Percentiles rank a stretch among this genome's conserved stretches.
These are phyloP conservation scores for Penicillium angulare DNA, from an alignment of 495 filamentous ascomycete genomes.

Conservation along the genomic window DNA sequence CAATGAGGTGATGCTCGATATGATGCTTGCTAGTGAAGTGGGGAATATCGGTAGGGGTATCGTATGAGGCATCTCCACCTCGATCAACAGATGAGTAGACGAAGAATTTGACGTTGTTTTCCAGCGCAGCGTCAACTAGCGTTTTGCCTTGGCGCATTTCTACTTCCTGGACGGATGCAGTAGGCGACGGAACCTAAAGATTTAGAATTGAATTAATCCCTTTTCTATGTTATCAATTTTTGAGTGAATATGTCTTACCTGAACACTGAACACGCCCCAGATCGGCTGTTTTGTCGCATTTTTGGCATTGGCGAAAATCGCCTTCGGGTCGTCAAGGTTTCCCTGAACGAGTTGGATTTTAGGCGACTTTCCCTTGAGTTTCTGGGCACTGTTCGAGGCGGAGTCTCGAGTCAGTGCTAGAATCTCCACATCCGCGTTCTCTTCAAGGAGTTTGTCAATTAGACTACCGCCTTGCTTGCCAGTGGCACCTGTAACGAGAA, in stretches of 20 bases:
- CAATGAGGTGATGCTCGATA: conserved; percentile 60
- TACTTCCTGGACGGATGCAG: conserved; percentile 25
- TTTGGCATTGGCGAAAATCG: conserved; percentile 52
- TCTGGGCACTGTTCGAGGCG: conserved; percentile 50
- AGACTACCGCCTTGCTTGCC: conserved; percentile 66
- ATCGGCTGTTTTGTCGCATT: conserved; percentile 38
- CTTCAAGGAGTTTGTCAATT: conserved; percentile 53
- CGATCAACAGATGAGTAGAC: conserved; percentile 69
- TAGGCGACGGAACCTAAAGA: background rate
- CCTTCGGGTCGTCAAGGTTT: conserved; percentile 48
- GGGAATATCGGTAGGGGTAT: conserved; percentile 56
- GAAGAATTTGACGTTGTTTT: conserved; percentile 57
- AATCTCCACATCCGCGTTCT: conserved; percentile 53
- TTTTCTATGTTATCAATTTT: too few relatives aligned
- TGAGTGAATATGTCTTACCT: conserved; percentile 33
- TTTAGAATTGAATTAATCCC: too few relatives aligned
- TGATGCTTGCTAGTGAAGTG: conserved; percentile 66
- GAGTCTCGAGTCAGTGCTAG: conserved; percentile 68
- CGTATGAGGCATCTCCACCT: conserved; percentile 55
- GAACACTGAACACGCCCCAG: conserved; percentile 53
- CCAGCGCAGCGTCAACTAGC: conserved; percentile 58
- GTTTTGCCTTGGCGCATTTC: conserved; percentile 63
- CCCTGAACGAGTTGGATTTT: conserved; percentile 56
- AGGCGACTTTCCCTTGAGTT: conserved; percentile 41
- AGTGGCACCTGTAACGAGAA: conserved; percentile 67